A percentile compares a stretch with the other conserved stretches of the same genome.
Evolutionary conservation across 1,284 basidiomycete genomes (phyloP).

Genomic region (Moesziomyces sp.): DNA sequence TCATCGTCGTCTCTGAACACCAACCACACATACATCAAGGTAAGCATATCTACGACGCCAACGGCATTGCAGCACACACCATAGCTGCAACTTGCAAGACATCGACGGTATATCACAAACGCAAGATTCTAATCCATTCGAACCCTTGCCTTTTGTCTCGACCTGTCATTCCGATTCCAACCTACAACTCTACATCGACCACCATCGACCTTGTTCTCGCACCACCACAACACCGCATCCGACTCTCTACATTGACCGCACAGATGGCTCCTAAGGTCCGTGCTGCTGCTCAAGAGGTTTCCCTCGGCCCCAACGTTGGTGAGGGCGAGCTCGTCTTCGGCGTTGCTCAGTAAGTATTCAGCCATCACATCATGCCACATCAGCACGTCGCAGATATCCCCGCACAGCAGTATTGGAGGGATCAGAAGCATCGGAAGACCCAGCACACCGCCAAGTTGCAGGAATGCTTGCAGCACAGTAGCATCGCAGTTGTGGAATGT

Average conservation of each 20-base stretch:
- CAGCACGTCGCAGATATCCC: slow-evolving; percentile 16
- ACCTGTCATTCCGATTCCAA: background rate
- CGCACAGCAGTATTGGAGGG: background rate
- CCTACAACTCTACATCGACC: background rate
- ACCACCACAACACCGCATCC: background rate
- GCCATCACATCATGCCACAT: background rate
- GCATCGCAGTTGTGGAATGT: too few species aligned
- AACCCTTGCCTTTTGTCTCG: background rate
- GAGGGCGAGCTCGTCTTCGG: slow-evolving; percentile 68
- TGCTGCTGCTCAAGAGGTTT: slow-evolving; percentile 62
- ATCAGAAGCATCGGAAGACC: too few species aligned
- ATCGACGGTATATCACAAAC: slow-evolving; percentile 2
- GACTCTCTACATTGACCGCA: slow-evolving; percentile 4
- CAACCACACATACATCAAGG: slow-evolving; percentile 49
- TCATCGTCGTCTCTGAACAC: slow-evolving; percentile 36
- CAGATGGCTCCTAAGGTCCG: slow-evolving; percentile 67
- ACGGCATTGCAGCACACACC: slow-evolving; percentile 4
- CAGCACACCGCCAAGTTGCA: background rate
- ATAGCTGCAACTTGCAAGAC: slow-evolving; percentile 3
- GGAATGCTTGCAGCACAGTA: too few species aligned
- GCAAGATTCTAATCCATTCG: slow-evolving; percentile 18
- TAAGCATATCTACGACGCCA: slow-evolving; percentile 31
- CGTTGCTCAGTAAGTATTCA: slow-evolving; percentile 63
- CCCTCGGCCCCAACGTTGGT: slow-evolving; percentile 67
- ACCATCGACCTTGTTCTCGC: background rate